Conservation (phyloP, 805 yeast genomes). For the Pichia membranifaciens region DNA sequence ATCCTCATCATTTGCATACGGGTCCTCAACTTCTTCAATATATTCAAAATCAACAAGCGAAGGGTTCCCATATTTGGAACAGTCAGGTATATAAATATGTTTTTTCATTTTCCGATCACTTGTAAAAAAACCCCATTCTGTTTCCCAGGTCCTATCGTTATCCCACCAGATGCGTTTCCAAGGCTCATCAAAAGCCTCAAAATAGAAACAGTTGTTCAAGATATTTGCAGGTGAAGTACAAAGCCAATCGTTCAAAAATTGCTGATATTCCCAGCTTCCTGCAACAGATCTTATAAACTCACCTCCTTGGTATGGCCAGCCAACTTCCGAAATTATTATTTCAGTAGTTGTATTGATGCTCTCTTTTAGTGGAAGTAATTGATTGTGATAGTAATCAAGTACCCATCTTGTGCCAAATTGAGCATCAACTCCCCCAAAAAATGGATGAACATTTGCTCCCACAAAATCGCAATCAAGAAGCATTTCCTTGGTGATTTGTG, state of each 20-base stretch:
- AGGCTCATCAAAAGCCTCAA: constrained; percentile 70
- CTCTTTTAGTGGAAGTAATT: constrained; percentile 35
- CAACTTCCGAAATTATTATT: constrained; percentile 54
- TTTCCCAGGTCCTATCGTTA: constrained; percentile 50
- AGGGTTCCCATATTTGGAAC: constrained; percentile 18
- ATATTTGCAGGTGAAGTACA: constrained; percentile 36
- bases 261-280: constrained; percentile 37
- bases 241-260: constrained; percentile 46
- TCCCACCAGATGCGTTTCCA: constrained; percentile 55
- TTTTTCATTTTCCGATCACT: constrained; percentile 42
- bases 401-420: constrained; percentile 48
- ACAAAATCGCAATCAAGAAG: constrained; percentile 45
- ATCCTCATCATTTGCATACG: neutral
- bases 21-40: neutral
- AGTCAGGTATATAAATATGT: constrained; percentile 37
- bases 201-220: constrained; percentile 47
- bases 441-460: constrained; percentile 65
- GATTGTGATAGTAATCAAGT: constrained; percentile 38
- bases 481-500: constrained; percentile 36
- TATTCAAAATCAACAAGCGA: neutral
- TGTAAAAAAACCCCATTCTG: constrained; percentile 65
- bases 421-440: constrained; percentile 53
- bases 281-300: constrained; percentile 41
- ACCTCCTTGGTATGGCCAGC: constrained; percentile 71
- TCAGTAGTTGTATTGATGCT: constrained; percentile 21